A percentile compares a stretch with the other conserved stretches of the same genome.
phyloP scores from a whole-genome alignment of 805 yeast species.

The Ogataea populi-albae region DNA sequence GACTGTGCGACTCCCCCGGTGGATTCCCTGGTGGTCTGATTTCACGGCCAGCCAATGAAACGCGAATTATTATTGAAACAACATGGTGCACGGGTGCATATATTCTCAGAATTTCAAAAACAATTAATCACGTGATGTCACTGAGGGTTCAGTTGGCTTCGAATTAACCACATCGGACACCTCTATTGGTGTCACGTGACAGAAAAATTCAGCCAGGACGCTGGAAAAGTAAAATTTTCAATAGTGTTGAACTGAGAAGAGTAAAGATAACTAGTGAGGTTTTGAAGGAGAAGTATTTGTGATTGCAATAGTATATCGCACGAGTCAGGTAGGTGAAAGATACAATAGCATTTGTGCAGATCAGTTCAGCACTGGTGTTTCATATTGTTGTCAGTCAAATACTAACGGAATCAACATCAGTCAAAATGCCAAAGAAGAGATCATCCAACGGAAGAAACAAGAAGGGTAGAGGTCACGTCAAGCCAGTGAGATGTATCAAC shows the following conservation, averaged over 20 bases:
- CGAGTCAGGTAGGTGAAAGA: too few species aligned
- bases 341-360: too few species aligned
- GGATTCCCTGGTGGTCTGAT: constrained; percentile 11
- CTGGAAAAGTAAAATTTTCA: too few species aligned
- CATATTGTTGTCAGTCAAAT: too few species aligned
- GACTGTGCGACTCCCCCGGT: constrained; percentile 4
- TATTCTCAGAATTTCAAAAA: constrained; percentile 1
- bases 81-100: constrained; percentile 3
- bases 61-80: constrained; percentile 9
- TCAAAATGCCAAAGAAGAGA: constrained; percentile 99
- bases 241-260: too few species aligned
- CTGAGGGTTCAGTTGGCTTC: constrained; percentile 6
- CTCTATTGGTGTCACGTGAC: too few species aligned
- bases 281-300: too few species aligned
- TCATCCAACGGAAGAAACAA: constrained; percentile 99
- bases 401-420: constrained; percentile 14
- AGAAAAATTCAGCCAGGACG: too few species aligned
- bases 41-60: constrained; percentile 16
- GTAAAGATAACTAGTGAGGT: too few species aligned
- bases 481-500: constrained; percentile 99
- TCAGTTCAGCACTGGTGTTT: neutral
- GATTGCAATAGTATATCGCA: too few species aligned
- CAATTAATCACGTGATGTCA: constrained; percentile 8
- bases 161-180: too few species aligned
- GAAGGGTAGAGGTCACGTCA: constrained; percentile 99